Evolutionary conservation across 345 rosid genomes (phyloP).

Genomic region (Corchorus olitorius): DNA sequence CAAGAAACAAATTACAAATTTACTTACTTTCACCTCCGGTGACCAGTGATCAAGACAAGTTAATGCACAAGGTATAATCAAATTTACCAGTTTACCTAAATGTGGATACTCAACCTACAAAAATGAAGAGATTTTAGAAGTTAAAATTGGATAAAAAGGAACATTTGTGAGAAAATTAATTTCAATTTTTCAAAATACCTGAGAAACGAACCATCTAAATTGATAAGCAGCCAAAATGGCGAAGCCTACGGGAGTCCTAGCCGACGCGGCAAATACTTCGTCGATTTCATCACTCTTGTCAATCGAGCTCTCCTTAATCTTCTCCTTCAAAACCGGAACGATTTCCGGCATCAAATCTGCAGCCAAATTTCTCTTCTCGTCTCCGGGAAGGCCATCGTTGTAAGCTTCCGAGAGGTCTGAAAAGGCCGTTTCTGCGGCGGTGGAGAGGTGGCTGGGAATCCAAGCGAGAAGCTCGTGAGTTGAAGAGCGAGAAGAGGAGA

Average conservation of each 20-base stretch:
- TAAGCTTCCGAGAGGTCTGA: slow-evolving; percentile 43
- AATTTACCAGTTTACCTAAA: slow-evolving; percentile 58
- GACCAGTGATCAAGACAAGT: slow-evolving; percentile 96
- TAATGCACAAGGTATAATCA: slow-evolving; percentile 90
- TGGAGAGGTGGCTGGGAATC: slow-evolving; percentile 50
- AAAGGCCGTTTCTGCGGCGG: slow-evolving; percentile 40
- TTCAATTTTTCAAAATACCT: slow-evolving; percentile 41
- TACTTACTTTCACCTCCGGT: slow-evolving; percentile 78
- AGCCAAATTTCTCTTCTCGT: slow-evolving; percentile 40
- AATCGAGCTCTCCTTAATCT: slow-evolving; percentile 65
- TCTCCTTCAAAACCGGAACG: slow-evolving; percentile 58
- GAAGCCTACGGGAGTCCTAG: slow-evolving; percentile 67
- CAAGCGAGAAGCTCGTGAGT: slow-evolving; percentile 67
- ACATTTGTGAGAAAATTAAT: not conserved
- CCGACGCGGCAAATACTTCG: slow-evolving; percentile 60
- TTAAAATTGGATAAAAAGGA: not conserved
- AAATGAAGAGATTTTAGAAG: not conserved
- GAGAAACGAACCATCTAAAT: slow-evolving; percentile 83
- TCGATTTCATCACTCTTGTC: slow-evolving; percentile 53
- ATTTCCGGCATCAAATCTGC: slow-evolving; percentile 58
- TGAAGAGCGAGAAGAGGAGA: slow-evolving; percentile 57
- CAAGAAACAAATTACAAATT: not conserved
- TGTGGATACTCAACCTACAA: slow-evolving; percentile 58
- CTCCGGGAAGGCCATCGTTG: slow-evolving; percentile 25
- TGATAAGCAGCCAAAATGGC: slow-evolving; percentile 73